Percentiles rank a stretch among this genome's conserved stretches.
Evolutionary conservation across 495 filamentous ascomycete genomes (phyloP).

Genomic region (Lepraria neglecta): DNA sequence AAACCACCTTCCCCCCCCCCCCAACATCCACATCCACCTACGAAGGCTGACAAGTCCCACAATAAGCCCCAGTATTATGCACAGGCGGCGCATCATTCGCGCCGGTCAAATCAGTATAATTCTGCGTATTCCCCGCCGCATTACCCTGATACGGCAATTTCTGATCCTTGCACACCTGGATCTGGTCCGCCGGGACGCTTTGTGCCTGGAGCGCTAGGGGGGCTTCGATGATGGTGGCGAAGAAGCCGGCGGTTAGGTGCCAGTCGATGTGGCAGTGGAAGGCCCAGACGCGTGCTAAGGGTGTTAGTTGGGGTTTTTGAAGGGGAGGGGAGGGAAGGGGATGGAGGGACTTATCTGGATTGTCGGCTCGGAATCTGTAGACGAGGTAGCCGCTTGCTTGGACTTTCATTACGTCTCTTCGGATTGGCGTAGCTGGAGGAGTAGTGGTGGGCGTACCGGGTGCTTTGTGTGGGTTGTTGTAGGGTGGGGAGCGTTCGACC

Average conservation of each 20-base stretch:
- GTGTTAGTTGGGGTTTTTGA: background rate
- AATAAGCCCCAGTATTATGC: too few species aligned
- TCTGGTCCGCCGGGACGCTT: slow-evolving; percentile 55
- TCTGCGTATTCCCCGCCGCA: slow-evolving; percentile 58
- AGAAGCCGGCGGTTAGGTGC: slow-evolving; percentile 48
- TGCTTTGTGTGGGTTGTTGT: slow-evolving; percentile 24
- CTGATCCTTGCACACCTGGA: slow-evolving; percentile 46
- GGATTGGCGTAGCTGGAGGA: slow-evolving; percentile 4
- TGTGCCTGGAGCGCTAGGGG: slow-evolving; percentile 40
- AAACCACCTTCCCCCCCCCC: too few species aligned
- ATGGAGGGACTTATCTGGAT: slow-evolving; percentile 23
- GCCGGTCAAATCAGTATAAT: slow-evolving; percentile 59
- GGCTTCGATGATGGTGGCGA: slow-evolving; percentile 44
- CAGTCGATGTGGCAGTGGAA: slow-evolving; percentile 65
- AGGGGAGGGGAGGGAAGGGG: background rate
- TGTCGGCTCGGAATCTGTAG: slow-evolving; percentile 1
- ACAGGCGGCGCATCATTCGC: slow-evolving; percentile 36
- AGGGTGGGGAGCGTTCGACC: slow-evolving; percentile 31
- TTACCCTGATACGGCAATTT: slow-evolving; percentile 53
- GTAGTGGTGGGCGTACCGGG: background rate
- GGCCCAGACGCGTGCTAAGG: slow-evolving; percentile 51
- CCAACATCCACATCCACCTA: too few species aligned
- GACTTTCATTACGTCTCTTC: slow-evolving; percentile 7
- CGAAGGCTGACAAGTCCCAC: too few species aligned
- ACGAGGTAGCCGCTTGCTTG: background rate